phyloP scores from a whole-genome alignment of 441 rosid species.

The Capsella rubella region DNA sequence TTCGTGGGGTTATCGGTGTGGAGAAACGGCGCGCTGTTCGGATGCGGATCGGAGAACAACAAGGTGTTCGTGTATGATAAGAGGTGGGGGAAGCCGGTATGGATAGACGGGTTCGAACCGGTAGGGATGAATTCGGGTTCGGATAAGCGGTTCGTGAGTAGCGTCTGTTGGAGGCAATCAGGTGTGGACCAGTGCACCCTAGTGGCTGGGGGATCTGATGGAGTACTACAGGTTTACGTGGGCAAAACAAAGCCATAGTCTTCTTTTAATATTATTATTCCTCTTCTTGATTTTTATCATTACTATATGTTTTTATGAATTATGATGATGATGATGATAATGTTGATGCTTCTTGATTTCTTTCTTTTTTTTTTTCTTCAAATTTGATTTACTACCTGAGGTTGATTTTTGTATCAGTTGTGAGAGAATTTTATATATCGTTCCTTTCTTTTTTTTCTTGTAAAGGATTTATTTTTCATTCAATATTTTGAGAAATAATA shows the following conservation, averaged over 20 bases:
- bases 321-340: conserved; percentile 6
- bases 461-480: not conserved
- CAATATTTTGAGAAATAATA: not conserved
- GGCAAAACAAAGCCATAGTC: conserved; percentile 59
- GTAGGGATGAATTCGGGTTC: conserved; percentile 27
- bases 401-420: conserved; percentile 35
- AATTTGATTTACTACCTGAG: conserved; percentile 12
- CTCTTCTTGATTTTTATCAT: not conserved
- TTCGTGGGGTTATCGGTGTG: conserved; percentile 88
- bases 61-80: conserved; percentile 78
- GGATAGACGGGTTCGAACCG: conserved; percentile 67
- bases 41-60: conserved; percentile 87
- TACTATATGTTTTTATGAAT: not conserved
- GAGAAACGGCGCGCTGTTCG: conserved; percentile 73
- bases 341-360: not conserved
- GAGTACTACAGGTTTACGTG: conserved; percentile 65
- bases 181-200: conserved; percentile 65
- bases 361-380: not conserved
- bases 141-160: conserved; percentile 63
- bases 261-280: too few species aligned
- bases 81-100: conserved; percentile 82
- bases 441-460: not conserved
- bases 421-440: conserved; percentile 23
- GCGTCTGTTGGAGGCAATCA: conserved; percentile 85
- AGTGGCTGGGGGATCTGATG: conserved; percentile 86